Evolutionary conservation across 257 asterid species (phyloP).

Genomic region (Jasminum sambac): DNA sequence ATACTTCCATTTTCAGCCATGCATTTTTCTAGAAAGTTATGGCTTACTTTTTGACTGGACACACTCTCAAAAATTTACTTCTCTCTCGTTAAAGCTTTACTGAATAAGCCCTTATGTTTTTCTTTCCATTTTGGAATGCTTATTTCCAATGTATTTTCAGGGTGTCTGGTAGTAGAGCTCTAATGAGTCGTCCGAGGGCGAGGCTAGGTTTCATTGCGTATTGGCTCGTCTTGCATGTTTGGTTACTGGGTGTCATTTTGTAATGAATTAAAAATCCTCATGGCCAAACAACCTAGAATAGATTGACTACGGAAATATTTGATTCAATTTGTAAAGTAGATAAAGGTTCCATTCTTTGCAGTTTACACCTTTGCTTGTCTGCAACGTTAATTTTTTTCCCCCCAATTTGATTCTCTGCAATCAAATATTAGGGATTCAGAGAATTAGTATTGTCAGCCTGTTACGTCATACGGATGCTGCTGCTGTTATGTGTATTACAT

Average conservation of each 20-base stretch:
- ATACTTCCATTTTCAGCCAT: too few species aligned
- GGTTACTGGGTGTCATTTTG: constrained; percentile 79
- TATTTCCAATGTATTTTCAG: constrained; percentile 42
- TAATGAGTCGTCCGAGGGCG: constrained; percentile 91
- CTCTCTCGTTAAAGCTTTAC: too few species aligned
- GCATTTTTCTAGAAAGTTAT: too few species aligned
- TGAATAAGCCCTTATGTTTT: too few species aligned
- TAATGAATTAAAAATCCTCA: constrained; percentile 22
- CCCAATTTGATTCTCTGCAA: constrained; percentile 57
- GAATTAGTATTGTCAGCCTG: constrained; percentile 34
- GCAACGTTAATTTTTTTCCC: constrained; percentile 38
- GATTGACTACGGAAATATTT: constrained; percentile 12
- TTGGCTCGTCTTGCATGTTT: constrained; percentile 76
- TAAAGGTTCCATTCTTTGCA: constrained; percentile 13
- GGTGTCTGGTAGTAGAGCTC: constrained; percentile 82
- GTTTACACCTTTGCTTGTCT: constrained; percentile 18
- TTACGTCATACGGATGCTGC: constrained; percentile 25
- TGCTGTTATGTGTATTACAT: constrained; percentile 17
- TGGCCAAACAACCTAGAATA: constrained; percentile 20
- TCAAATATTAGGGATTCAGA: constrained; percentile 60
- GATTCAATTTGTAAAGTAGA: constrained; percentile 40
- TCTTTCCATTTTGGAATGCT: too few species aligned
- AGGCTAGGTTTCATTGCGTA: constrained; percentile 80
- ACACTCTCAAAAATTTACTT: too few species aligned
- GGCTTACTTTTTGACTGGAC: too few species aligned